Conservation (phyloP, 106 monocot species). For the Iris macrosiphon region DNA sequence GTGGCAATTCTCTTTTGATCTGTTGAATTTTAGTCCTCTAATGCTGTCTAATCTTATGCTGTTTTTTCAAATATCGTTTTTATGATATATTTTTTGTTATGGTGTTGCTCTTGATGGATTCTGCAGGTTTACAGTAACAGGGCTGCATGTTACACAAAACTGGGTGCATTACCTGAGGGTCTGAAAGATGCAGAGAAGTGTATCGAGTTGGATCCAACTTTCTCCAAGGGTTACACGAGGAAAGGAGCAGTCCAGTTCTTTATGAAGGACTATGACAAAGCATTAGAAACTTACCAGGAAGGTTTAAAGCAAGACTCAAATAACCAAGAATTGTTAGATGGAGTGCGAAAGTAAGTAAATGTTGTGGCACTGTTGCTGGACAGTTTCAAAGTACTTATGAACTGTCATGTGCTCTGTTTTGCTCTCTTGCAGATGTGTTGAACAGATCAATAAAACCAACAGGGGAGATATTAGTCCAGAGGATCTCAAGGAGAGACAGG, state of each 20-base stretch:
- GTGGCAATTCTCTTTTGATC: too few species aligned
- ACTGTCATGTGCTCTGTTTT: too few species aligned
- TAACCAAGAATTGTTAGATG: constrained; percentile 81
- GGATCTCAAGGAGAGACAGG: constrained; percentile 96
- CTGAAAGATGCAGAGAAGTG: constrained; percentile 96
- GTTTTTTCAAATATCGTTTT: too few species aligned
- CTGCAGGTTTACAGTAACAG: constrained; percentile 88
- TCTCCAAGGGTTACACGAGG: constrained; percentile 84
- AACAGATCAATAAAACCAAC: constrained; percentile 90
- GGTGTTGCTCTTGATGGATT: too few species aligned
- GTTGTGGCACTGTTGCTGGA: too few species aligned
- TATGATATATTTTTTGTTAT: too few species aligned
- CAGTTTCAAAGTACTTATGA: too few species aligned
- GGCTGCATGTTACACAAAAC: constrained; percentile 95
- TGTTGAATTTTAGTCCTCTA: too few species aligned
- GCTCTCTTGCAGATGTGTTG: constrained; percentile 55
- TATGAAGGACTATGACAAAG: constrained; percentile 98
- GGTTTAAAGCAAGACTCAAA: constrained; percentile 80
- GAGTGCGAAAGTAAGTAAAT: constrained; percentile 69
- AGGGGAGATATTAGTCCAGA: constrained; percentile 88
- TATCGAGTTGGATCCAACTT: constrained; percentile 91
- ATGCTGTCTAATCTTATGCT: too few species aligned
- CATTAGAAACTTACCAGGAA: constrained; percentile 86
- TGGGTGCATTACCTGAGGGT: constrained; percentile 89
- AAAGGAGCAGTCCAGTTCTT: constrained; percentile 92